Conservation (phyloP, 1,284 basidiomycete species). For the Moesziomyces sp. region DNA sequence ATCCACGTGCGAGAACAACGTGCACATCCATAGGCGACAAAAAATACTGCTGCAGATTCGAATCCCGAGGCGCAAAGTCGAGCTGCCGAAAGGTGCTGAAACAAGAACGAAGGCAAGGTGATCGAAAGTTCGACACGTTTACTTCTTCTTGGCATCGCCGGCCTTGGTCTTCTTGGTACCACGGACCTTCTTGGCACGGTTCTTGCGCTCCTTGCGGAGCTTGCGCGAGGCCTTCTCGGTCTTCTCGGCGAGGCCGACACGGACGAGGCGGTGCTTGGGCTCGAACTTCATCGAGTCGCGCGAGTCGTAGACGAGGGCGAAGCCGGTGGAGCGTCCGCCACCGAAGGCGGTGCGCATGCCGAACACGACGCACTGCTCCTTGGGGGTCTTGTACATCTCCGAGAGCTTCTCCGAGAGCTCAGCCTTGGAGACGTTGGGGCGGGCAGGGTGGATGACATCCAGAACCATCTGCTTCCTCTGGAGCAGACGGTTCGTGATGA, state of each 20-base stretch:
- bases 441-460: slow-evolving; percentile 94
- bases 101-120: slow-evolving; percentile 10
- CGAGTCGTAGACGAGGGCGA: slow-evolving; percentile 97
- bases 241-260: slow-evolving; percentile 82
- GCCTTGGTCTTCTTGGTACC: slow-evolving; percentile 71
- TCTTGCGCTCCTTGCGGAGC: slow-evolving; percentile 99
- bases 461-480: slow-evolving; percentile 82
- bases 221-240: slow-evolving; percentile 93
- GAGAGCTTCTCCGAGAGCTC: slow-evolving; percentile 95
- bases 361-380: slow-evolving; percentile 75
- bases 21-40: slow-evolving; percentile 8
- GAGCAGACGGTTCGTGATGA: slow-evolving; percentile 98
- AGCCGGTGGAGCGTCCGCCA: slow-evolving; percentile 95
- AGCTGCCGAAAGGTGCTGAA: background rate
- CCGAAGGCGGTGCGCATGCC: slow-evolving; percentile 88
- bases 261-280: slow-evolving; percentile 92
- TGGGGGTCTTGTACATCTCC: slow-evolving; percentile 74
- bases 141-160: slow-evolving; percentile 63
- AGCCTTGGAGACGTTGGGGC: slow-evolving; percentile 91
- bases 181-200: slow-evolving; percentile 93
- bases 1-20: slow-evolving; percentile 7
- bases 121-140: slow-evolving; percentile 17
- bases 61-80: background rate
- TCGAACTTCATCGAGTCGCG: slow-evolving; percentile 92
- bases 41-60: slow-evolving; percentile 26